These are phyloP conservation scores for Trebouxiophyceae sp. DNA, from an alignment of 163 green algal genomes.

Conservation along the genomic window DNA sequence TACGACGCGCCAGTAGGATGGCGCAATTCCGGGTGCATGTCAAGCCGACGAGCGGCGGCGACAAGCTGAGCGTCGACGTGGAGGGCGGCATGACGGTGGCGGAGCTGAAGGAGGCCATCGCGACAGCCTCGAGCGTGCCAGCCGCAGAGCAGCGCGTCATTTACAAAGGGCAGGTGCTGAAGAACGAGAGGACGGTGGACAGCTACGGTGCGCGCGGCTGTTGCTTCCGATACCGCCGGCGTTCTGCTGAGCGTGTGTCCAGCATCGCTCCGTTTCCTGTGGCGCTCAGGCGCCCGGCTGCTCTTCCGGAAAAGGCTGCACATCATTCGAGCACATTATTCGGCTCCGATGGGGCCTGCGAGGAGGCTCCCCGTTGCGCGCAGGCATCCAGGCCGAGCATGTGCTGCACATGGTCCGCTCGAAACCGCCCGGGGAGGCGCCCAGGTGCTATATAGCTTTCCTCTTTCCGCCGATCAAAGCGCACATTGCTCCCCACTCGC, in stretches of 20 bases:
- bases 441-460: too few relatives aligned
- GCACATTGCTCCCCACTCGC: too few relatives aligned
- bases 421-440: too few relatives aligned
- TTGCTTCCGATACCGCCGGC: too few relatives aligned
- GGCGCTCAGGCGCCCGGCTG: background rate
- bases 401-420: constrained; percentile 62
- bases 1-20: too few relatives aligned
- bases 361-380: too few relatives aligned
- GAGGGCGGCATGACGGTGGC: constrained; percentile 26
- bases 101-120: constrained; percentile 58
- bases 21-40: constrained; percentile 31
- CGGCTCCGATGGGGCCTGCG: background rate
- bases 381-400: constrained; percentile 60
- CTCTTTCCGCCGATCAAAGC: too few relatives aligned
- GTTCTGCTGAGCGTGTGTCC: too few relatives aligned
- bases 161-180: constrained; percentile 68
- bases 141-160: constrained; percentile 65
- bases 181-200: constrained; percentile 64
- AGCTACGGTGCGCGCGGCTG: constrained; percentile 66
- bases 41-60: constrained; percentile 40
- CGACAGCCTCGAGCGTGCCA: constrained; percentile 19
- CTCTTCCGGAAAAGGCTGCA: too few relatives aligned
- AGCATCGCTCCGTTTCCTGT: background rate
- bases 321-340: too few relatives aligned
- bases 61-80: constrained; percentile 28